A percentile compares a stretch with the other conserved stretches of the same genome.
phyloP scores from a whole-genome alignment of 1,284 basidiomycete genomes.

The Ceratobasidium sp. region DNA sequence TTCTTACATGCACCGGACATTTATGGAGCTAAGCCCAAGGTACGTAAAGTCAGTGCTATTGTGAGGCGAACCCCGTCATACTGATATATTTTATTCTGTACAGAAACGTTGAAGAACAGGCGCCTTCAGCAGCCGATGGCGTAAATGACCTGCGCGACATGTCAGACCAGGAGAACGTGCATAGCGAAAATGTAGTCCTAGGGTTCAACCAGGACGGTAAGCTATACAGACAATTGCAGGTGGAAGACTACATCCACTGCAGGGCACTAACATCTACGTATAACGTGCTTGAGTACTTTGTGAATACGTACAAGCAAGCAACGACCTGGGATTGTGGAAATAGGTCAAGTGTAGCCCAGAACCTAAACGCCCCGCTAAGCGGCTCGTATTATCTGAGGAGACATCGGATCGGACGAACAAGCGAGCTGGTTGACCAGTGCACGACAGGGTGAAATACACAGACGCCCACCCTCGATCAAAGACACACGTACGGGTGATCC shows the following conservation, averaged over 20 bases:
- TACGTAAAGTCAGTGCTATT: no score
- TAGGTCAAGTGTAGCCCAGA: not conserved
- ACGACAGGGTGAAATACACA: not conserved
- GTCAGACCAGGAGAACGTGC: not conserved
- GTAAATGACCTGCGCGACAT: not conserved
- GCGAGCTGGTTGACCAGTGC: constrained; percentile 3
- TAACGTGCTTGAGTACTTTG: constrained; percentile 23
- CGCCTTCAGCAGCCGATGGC: no score
- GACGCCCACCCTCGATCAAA: not conserved
- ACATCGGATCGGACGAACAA: not conserved
- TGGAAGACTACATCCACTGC: constrained; percentile 17
- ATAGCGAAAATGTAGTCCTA: not conserved
- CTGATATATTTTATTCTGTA: not conserved
- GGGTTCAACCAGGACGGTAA: not conserved
- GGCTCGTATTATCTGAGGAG: no score
- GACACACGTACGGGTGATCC: constrained; percentile 13
- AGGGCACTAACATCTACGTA: not conserved
- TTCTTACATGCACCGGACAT: not conserved
- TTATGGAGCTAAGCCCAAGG: not conserved
- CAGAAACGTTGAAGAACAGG: not conserved
- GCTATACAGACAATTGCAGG: not conserved
- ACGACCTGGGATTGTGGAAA: no score
- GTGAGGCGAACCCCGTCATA: no score
- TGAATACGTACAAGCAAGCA: constrained; percentile 10
- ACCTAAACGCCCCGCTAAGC: not conserved